Evolutionary conservation across 75 land plant genomes (phyloP), one percentile per base, ranked within the genome.

Genomic region (Pinus tabuliformis): DNA sequence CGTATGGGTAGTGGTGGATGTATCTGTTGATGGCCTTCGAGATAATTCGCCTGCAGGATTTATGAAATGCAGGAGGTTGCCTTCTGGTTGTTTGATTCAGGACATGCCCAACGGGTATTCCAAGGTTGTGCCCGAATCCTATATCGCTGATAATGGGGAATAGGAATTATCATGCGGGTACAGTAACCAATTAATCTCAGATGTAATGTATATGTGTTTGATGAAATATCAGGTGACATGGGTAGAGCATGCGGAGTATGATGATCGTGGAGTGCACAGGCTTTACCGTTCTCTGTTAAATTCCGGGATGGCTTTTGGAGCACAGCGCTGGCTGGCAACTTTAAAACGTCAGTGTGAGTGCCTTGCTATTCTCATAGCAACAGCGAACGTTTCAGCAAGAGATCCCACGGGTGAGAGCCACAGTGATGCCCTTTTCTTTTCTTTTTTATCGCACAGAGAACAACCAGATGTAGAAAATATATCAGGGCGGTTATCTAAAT

Each of bases 31-130:
- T 58, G 65, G 75, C 58, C 63, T 90, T 11, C 66, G 89, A 59
- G 91, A 81, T 6, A 80, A 79, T 33, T 80, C 87, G 0, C 75
- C 83, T 17, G 66, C 81, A 12, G 57, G 82, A 3, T 57, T 54
- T 60, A 24, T 85, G 30, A 83, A 58, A 58, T 92, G 92, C 78
- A 62, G 95, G 73, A 83, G 90, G 81, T 85, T 89, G 49, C 98
- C 98, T 56, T 95, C 98, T 65, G 98, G 98, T 16, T 90, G 92
- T 81, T 75, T 95, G 22, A 84, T 95, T 17, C 87, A 95, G 77
- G 95, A 92, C 59, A 85, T 90, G 87, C 86, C 90, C 6, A 92
- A 90, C 76, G 95, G 98, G 12, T 95, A 90, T 81, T 92, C 95
- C 7, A 95, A 90, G 91, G 12, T 57, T 72, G 58, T 62, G 59